Conservation (phyloP, 345 rosid species). For the Camelina laxa region DNA sequence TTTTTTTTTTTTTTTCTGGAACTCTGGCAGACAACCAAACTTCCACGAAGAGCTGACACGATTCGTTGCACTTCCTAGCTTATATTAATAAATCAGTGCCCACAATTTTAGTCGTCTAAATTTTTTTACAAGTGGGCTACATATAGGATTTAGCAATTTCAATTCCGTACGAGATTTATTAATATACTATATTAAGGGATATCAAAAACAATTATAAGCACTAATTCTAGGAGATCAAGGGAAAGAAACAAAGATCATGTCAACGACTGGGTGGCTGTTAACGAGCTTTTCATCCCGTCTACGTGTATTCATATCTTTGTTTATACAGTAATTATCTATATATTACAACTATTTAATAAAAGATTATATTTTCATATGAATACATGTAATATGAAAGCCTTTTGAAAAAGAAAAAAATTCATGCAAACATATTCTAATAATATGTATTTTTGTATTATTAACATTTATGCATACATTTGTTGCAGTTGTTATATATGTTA, state of each 20-base stretch:
- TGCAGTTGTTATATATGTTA: too few relatives aligned
- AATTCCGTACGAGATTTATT: slow-evolving; percentile 23
- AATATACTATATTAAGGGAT: neutral
- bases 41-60: slow-evolving; percentile 33
- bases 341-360: neutral
- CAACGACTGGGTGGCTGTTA: neutral
- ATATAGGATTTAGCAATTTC: slow-evolving; percentile 25
- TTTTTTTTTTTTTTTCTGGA: too few relatives aligned
- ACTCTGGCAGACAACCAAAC: slow-evolving; percentile 43
- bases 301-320: neutral
- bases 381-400: too few relatives aligned
- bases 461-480: too few relatives aligned
- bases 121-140: slow-evolving; percentile 28
- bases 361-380: too few relatives aligned
- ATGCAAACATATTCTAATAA: too few relatives aligned
- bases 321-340: neutral
- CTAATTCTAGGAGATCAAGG: slow-evolving; percentile 5
- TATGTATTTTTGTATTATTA: too few relatives aligned
- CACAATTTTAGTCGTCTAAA: neutral
- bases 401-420: too few relatives aligned
- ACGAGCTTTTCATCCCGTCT: neutral
- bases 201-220: slow-evolving; percentile 8
- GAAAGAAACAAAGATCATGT: neutral
- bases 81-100: slow-evolving; percentile 6
- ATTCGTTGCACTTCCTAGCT: slow-evolving; percentile 32